Conservation (phyloP, 768 basidiomycete species). For the Crucibulum laeve region DNA sequence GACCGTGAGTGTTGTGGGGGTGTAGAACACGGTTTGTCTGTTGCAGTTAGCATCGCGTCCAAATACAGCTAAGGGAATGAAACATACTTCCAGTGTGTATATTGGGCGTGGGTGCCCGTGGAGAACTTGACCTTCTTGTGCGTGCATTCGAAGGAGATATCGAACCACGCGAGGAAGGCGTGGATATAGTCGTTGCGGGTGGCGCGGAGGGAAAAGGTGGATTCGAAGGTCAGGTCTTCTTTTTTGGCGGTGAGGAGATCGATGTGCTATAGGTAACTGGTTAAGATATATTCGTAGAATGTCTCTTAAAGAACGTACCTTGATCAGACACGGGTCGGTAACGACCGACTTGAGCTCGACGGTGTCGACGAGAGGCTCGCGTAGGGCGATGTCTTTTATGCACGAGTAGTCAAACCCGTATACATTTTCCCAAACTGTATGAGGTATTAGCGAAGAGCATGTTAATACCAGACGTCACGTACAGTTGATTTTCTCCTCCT, state of each 20-base stretch:
- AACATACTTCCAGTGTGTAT: conserved; percentile 94
- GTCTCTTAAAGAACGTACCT: conserved; percentile 40
- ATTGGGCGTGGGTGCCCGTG: conserved; percentile 95
- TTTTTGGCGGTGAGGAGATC: conserved; percentile 89
- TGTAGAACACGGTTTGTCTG: conserved; percentile 98
- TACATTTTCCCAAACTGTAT: conserved; percentile 98
- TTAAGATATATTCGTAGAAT: not conserved
- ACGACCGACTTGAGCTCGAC: conserved; percentile 96
- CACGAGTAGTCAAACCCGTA: conserved; percentile 99
- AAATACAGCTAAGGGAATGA: too few relatives aligned
- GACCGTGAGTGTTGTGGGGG: conserved; percentile 70
- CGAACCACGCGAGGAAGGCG: conserved; percentile 99
- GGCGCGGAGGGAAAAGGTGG: conserved; percentile 73
- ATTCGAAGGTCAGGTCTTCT: conserved; percentile 87
- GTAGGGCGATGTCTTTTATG: conserved; percentile 96
- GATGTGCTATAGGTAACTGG: conserved; percentile 56
- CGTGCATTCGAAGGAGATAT: conserved; percentile 90
- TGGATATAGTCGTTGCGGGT: conserved; percentile 94
- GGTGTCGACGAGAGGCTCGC: conserved; percentile 97
- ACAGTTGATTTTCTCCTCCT: conserved; percentile 99
- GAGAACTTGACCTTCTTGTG: conserved; percentile 96
- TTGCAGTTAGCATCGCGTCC: too few relatives aligned
- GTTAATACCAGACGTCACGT: conserved; percentile 26
- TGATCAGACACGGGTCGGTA: conserved; percentile 86
- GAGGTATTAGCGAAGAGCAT: not conserved